Percentiles rank a stretch among this genome's conserved stretches.
Conservation (phyloP, 2,329 filamentous ascomycete genomes). For the Parastagonospora nodorum region DNA sequence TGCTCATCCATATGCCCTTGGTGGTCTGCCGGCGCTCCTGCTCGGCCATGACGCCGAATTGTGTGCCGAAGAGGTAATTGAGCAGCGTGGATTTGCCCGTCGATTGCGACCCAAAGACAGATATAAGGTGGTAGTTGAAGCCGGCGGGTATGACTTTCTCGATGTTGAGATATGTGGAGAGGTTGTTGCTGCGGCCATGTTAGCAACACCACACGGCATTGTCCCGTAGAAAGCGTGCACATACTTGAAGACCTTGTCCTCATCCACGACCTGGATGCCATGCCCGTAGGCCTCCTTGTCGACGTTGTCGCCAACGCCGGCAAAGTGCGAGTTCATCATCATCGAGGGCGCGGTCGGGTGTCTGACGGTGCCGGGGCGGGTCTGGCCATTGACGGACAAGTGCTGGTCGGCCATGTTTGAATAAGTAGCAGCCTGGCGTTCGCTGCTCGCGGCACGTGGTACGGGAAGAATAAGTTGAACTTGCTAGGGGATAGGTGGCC, state of each 20-base stretch:
- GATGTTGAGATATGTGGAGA: constrained; percentile 80
- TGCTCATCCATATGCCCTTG: constrained; percentile 99
- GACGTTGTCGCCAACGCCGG: constrained; percentile 68
- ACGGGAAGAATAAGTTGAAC: constrained; percentile 39
- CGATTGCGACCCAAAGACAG: constrained; percentile 97
- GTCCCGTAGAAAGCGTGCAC: constrained; percentile 35
- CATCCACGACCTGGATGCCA: constrained; percentile 96
- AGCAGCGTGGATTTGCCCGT: constrained; percentile 97
- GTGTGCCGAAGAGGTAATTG: constrained; percentile 92
- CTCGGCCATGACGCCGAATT: constrained; percentile 98
- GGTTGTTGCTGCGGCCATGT: constrained; percentile 63
- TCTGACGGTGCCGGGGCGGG: constrained; percentile 42
- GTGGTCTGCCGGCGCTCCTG: constrained; percentile 92
- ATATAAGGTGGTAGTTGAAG: constrained; percentile 99
- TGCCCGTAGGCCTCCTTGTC: constrained; percentile 76
- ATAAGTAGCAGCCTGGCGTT: constrained; percentile 20
- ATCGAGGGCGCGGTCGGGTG: constrained; percentile 51
- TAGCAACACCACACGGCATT: constrained; percentile 16
- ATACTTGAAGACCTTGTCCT: constrained; percentile 96
- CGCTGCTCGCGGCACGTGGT: constrained; percentile 36
- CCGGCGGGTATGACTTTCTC: constrained; percentile 84
- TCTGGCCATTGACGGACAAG: constrained; percentile 43
- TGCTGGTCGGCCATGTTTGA: constrained; percentile 36
- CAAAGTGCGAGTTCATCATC: constrained; percentile 80
- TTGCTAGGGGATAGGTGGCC: constrained; percentile 35